These are phyloP conservation scores for Termitomyces sp. DNA, from an alignment of 768 basidiomycete genomes.

Conservation along the genomic window DNA sequence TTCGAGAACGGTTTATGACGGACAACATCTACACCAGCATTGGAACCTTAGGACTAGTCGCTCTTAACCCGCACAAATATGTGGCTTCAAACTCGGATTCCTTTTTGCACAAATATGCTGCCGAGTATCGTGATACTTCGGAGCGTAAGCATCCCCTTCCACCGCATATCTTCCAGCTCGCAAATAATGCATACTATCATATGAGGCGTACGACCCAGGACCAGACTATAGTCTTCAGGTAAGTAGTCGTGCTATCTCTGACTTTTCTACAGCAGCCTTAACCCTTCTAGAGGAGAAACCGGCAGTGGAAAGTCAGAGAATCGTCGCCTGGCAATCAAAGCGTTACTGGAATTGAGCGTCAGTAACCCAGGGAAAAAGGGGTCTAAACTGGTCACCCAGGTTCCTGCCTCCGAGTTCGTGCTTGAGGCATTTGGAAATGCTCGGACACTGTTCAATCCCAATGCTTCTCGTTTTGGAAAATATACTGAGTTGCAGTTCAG, in stretches of 20 bases:
- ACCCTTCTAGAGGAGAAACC: constrained; percentile 69
- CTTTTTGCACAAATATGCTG: constrained; percentile 77
- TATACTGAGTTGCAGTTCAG: constrained; percentile 98
- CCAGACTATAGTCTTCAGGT: constrained; percentile 86
- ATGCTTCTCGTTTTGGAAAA: constrained; percentile 95
- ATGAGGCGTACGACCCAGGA: constrained; percentile 94
- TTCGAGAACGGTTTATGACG: constrained; percentile 82
- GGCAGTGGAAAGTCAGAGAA: constrained; percentile 93
- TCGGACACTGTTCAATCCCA: constrained; percentile 86
- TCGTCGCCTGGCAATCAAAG: constrained; percentile 84
- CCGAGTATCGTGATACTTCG: constrained; percentile 75
- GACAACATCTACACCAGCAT: constrained; percentile 77
- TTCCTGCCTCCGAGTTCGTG: constrained; percentile 93
- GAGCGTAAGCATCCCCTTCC: constrained; percentile 54
- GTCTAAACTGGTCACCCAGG: constrained; percentile 76
- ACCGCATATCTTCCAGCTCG: constrained; percentile 91
- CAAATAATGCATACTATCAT: constrained; percentile 91
- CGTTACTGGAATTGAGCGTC: constrained; percentile 86
- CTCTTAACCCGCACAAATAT: constrained; percentile 92
- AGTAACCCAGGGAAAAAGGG: constrained; percentile 91
- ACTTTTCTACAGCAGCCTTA: not conserved
- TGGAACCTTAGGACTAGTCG: constrained; percentile 69
- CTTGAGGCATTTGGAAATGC: constrained; percentile 94
- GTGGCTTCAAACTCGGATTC: constrained; percentile 80
- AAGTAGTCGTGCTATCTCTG: constrained; percentile 20